Base-by-base conservation (phyloP, 805 yeast species). In the Hanseniaspora vineae region DNA sequence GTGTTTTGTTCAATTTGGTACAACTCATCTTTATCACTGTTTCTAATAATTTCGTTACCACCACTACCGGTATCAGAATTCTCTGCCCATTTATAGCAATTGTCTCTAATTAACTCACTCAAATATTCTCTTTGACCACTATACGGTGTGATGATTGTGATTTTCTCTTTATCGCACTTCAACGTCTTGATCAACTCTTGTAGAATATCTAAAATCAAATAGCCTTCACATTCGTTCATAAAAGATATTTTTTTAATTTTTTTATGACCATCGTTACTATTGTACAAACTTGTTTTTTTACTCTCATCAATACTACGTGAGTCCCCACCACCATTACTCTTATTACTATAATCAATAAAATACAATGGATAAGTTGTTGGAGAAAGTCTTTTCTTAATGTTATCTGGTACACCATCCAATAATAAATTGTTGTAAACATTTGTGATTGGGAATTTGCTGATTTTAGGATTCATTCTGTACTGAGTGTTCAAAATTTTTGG, bases 141-240 rank as follows among this genome's bases (percentile, higher is more conserved):
- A 58, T 82, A 82, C n/a, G 87, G 86, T 0, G 88, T 82, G 49
- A 82, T 78, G 13, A 81, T 66, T 52, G 86, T 84, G 46, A 81
- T 80, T 35, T 76, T 71, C 2, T 66, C 61, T 39, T 70, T 67
- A 9, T 64, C 53, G 29, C 81, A 71, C 13, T 70, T 68, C 55
- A 80, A 78, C 2, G 68, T 58, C 0, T 59, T 61, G 2, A 79
- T 50, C 19, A 90, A 66, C 18, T 68, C 59, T 2, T 61, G 56
- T 4, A 86, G 68, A 57, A 89, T 89, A 20, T 69, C 63, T 31
- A 68, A 54, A 0, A 80, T 90, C 11, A 86, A 58, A 37, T 69
- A 60, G 0, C 79, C 80, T 64, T 90, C 98, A 60, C 80, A 77
- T 44, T 82, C 86, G 60, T 90, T 90, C 54, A 61, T 80, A 62